These are phyloP conservation scores for Botrytis porri DNA, from an alignment of 2,329 filamentous ascomycete genomes.

Conservation along the genomic window DNA sequence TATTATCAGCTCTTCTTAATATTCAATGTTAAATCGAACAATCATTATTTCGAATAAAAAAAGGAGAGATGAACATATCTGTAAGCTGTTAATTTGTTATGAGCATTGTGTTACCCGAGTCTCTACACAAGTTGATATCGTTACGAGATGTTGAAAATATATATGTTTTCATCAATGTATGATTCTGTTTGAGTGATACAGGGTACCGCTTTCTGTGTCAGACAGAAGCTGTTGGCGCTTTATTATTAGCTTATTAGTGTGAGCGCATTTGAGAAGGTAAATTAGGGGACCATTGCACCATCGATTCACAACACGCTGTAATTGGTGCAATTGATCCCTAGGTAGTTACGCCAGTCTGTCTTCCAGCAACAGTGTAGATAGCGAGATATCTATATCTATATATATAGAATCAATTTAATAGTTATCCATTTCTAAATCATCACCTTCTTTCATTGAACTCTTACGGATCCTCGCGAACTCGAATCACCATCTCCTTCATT, in stretches of 20 bases:
- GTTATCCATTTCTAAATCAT: not conserved
- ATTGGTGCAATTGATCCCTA: not conserved
- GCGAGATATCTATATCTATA: no score
- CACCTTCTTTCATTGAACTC: not conserved
- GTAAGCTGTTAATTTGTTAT: not conserved
- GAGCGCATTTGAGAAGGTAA: conserved; percentile 20
- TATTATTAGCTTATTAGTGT: conserved; percentile 1
- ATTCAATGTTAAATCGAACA: not conserved
- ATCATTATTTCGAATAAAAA: not conserved
- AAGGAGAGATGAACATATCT: not conserved
- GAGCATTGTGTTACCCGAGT: no score
- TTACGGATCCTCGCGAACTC: not conserved
- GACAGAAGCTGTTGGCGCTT: conserved; percentile 1
- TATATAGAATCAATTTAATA: not conserved
- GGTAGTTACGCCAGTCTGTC: not conserved
- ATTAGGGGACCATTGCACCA: not conserved
- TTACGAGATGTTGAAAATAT: no score
- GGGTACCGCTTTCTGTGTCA: not conserved
- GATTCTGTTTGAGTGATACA: not conserved
- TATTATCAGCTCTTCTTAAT: not conserved
- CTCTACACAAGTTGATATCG: no score
- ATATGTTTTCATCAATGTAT: not conserved
- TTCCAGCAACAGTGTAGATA: not conserved
- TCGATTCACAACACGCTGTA: not conserved
- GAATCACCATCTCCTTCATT: not conserved